Base-by-base conservation (phyloP, 2,329 filamentous ascomycete genomes). In the Pseudopyrenochaeta lycopersici region DNA sequence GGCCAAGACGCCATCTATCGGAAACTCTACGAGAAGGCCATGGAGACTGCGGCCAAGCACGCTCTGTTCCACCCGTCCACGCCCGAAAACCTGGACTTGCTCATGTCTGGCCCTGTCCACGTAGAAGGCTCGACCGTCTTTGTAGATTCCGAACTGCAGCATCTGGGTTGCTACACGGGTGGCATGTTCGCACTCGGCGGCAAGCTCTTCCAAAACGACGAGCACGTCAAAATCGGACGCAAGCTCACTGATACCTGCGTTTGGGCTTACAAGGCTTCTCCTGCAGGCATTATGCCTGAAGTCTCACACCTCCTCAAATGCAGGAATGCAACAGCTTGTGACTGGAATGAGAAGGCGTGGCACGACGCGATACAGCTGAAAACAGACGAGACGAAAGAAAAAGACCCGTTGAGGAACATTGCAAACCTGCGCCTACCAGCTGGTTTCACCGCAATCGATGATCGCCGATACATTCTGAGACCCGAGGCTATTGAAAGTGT, bases 111-210 rank as follows among this genome's bases (percentile, higher is more conserved):
- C 12, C 74, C 76, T 21, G 74, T 79, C 6, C 75, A 73, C 14
- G 74, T 75, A 1, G 70, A 72, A 38, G 63, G 54, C 49, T 54
- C 61, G 29, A 68, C 63, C 4, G 55, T 61, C 2, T 56, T 63
- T 7, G 72, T 84, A 5, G 73, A 79, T 10, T 80, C 84, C 11
- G 80, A 86, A 60, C 79, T 81, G 21, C 81, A 85, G 46, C 85
- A 88, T 68, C 77, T 88, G 12, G 79, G 77, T 20, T 88, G 85
- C 73, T 88, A 85, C 64, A 78, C 82, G 0, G 85, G 85, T 10
- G 85, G 85, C 46, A 88, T 88, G 85, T 83, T 86, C 54, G 85
- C 82, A 0, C 71, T 88, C 0, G 85, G 85, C 23, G 81, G 84
- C 39, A 84, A 82, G 62, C 65, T 87, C 1, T 87, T 87, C 67